Percentiles rank a stretch among this genome's conserved stretches.
These are phyloP conservation scores for Bolboschoenus planiculmis DNA, from an alignment of 176 grass and related monocot genomes.

Conservation along the genomic window DNA sequence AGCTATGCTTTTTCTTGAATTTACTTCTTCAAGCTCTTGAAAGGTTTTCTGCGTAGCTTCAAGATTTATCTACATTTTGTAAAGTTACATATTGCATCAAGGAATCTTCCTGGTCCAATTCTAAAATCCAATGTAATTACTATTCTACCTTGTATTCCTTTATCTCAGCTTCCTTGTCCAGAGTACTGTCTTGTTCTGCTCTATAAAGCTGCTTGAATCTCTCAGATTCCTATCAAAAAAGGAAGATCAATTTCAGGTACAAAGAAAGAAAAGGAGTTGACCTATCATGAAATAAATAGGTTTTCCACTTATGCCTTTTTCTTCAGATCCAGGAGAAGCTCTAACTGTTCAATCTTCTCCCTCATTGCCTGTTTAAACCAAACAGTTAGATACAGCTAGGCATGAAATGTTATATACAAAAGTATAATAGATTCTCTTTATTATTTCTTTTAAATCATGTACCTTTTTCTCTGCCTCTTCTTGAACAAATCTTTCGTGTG, in stretches of 20 bases:
- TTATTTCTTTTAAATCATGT: background rate
- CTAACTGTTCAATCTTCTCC: slow-evolving; percentile 52
- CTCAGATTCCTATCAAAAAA: slow-evolving; percentile 47
- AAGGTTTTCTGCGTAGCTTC: slow-evolving; percentile 43
- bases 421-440: slow-evolving; percentile 17
- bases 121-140: background rate
- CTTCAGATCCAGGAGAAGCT: slow-evolving; percentile 41
- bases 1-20: slow-evolving; percentile 24
- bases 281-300: background rate
- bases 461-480: slow-evolving; percentile 88
- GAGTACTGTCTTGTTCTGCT: slow-evolving; percentile 49
- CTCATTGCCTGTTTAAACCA: slow-evolving; percentile 43
- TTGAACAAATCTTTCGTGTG: slow-evolving; percentile 53
- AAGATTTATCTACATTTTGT: slow-evolving; percentile 36
- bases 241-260: background rate
- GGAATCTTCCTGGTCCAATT: background rate
- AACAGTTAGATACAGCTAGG: background rate
- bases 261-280: background rate
- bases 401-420: background rate
- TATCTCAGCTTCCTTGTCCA: slow-evolving; percentile 50
- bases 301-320: slow-evolving; percentile 40
- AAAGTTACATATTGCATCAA: slow-evolving; percentile 10
- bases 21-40: slow-evolving; percentile 52
- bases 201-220: slow-evolving; percentile 47
- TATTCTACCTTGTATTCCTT: slow-evolving; percentile 57